Base-by-base conservation (phyloP, 306 rosid species). In the Malus fusca region DNA sequence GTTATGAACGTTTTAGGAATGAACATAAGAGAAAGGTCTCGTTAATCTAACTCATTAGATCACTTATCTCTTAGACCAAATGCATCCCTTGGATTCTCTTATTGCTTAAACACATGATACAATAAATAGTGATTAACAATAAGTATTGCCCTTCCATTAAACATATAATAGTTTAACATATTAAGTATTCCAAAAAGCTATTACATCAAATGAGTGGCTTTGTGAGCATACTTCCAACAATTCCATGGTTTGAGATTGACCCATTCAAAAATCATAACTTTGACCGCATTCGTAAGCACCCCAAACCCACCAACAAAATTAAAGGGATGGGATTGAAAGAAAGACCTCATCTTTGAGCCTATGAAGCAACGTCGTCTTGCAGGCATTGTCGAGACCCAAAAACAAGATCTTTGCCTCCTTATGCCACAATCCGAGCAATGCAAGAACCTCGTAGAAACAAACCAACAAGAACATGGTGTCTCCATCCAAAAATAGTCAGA, bases 351-450 rank as follows among this genome's bases (percentile, higher is more conserved):
- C 97, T 75, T 90, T 92, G 80, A 92, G 95, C 97, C 88, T 92
- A 66, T 92, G 93, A 74, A 90, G 96, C 84, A 92, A 75, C 71
- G 97, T 92, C 68, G 97, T 92, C 79, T 90, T 92, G 12, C 97
- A 92, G 2, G 97, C 96, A 80, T 92, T 92, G 69, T 92, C 96
- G 30, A 92, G 97, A 15, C 97, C 97, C 73, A 90, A 75, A 83
- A 92, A 92, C 63, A 92, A 86, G 92, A 92, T 92, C 90, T 92
- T 92, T 53, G 97, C 97, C 83, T 92, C 97, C 75, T 92, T 92
- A 76, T 92, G 96, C 96, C 97, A 92, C 40, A 92, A 73, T 2
- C 96, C 96, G 21, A 90, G 92, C 31, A 96, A 92, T 3, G 97
- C 92, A 65, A 92, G 85, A 85, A 90, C 75, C 28, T 92, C 97